Conservation (phyloP, 306 rosid genomes). For the Vigna radiata region DNA sequence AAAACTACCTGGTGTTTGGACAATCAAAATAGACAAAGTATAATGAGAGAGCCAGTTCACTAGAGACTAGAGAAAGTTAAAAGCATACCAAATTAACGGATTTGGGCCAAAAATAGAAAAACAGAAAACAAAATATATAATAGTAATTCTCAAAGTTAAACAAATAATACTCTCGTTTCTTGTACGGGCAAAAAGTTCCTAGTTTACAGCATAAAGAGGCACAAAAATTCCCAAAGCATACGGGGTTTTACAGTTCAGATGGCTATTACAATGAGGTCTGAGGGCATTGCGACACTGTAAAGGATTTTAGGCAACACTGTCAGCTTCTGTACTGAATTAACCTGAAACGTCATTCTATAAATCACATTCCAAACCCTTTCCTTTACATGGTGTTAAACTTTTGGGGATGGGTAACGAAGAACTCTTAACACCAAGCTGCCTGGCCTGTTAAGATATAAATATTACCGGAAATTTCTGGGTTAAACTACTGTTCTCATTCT, state of each 20-base stretch:
- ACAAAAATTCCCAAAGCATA: too few species aligned
- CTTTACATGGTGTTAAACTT: background rate
- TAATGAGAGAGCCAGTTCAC: background rate
- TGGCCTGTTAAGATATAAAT: constrained; percentile 3
- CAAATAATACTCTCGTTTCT: too few species aligned
- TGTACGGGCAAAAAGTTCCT: too few species aligned
- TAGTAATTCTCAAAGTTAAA: too few species aligned
- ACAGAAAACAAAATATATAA: too few species aligned
- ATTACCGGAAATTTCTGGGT: background rate
- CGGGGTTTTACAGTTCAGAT: too few species aligned
- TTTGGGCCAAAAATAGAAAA: background rate
- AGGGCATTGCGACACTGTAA: too few species aligned
- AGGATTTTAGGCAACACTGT: background rate
- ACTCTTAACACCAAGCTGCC: background rate
- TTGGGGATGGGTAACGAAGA: constrained; percentile 13
- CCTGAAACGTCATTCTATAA: background rate
- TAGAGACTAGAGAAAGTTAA: background rate
- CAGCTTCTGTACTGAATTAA: background rate
- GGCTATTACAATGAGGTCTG: too few species aligned
- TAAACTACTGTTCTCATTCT: constrained; percentile 4
- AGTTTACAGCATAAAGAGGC: too few species aligned
- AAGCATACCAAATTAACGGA: background rate
- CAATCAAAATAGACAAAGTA: background rate
- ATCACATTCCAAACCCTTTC: background rate
- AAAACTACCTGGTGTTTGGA: background rate